Percentiles rank a stretch among this genome's conserved stretches.
These are phyloP conservation scores for Xylariaceae sp. DNA, from an alignment of 2,329 filamentous ascomycete genomes.

Conservation along the genomic window DNA sequence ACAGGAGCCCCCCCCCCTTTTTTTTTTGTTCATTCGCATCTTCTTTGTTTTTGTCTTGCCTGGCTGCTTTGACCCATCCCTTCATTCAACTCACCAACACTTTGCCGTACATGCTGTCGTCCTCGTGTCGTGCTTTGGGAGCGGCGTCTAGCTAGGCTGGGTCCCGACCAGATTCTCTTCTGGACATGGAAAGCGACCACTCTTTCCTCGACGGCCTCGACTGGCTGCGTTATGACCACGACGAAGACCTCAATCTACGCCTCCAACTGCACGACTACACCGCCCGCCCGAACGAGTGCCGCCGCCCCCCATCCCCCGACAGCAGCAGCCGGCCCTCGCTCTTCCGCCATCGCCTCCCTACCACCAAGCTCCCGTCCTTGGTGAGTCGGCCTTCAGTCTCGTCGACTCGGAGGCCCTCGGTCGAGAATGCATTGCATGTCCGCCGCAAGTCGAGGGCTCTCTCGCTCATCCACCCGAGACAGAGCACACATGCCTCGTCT, in stretches of 20 bases:
- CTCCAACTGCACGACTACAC: slow-evolving; percentile 69
- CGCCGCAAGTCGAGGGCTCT: slow-evolving; percentile 53
- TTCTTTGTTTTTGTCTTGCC: too few species aligned
- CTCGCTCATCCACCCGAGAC: slow-evolving; percentile 50
- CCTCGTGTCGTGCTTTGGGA: too few species aligned
- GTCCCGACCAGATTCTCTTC: too few species aligned
- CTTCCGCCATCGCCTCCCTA: slow-evolving; percentile 66
- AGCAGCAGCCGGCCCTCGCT: slow-evolving; percentile 50
- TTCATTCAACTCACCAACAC: too few species aligned
- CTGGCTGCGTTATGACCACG: slow-evolving; percentile 73
- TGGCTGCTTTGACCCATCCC: too few species aligned
- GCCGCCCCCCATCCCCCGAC: slow-evolving; percentile 40
- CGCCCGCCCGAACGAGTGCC: slow-evolving; percentile 53
- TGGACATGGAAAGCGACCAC: too few species aligned
- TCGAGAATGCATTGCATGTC: slow-evolving; percentile 33
- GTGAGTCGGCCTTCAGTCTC: slow-evolving; percentile 52
- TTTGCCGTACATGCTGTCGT: too few species aligned
- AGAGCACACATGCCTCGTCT: slow-evolving; percentile 41
- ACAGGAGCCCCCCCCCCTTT: too few species aligned
- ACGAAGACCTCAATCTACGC: slow-evolving; percentile 64
- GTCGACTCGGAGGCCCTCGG: slow-evolving; percentile 36
- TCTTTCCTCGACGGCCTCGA: too few species aligned
- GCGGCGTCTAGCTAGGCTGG: too few species aligned
- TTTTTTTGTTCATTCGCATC: too few species aligned
- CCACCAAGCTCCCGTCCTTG: slow-evolving; percentile 63